phyloP scores from a whole-genome alignment of 352 stramenopile genomes.

The Aphanomyces stellatus region DNA sequence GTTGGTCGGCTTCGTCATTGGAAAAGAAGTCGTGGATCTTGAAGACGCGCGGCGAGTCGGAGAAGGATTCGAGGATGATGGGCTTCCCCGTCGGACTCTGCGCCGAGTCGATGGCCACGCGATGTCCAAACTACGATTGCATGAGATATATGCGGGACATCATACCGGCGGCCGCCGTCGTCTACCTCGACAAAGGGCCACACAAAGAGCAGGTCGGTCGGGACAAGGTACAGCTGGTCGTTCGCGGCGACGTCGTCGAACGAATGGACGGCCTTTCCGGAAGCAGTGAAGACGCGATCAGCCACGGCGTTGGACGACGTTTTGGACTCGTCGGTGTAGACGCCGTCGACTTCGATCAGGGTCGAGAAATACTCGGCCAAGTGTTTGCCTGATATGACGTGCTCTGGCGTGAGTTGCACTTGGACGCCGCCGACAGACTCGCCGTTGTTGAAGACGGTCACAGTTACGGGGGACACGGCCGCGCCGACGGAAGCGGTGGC shows the following conservation, averaged over 20 bases:
- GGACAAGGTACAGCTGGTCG: slow-evolving; percentile 13
- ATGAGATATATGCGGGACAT: no score
- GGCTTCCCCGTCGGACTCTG: slow-evolving; percentile 14
- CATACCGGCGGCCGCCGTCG: no score
- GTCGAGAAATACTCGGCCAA: slow-evolving; percentile 74
- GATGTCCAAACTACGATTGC: slow-evolving; percentile 12
- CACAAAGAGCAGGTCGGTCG: slow-evolving; percentile 8
- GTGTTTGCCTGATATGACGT: slow-evolving; percentile 36
- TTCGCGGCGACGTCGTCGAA: slow-evolving; percentile 1
- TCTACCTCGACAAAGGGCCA: slow-evolving; percentile 20
- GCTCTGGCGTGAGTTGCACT: slow-evolving; percentile 39
- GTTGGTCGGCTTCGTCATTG: slow-evolving; percentile 29
- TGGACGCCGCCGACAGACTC: slow-evolving; percentile 64
- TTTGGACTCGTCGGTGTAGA: slow-evolving; percentile 22
- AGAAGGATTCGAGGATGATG: slow-evolving; percentile 19
- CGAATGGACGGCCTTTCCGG: background rate
- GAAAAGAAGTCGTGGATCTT: slow-evolving; percentile 35
- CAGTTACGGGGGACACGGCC: slow-evolving; percentile 15
- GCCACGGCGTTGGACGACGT: slow-evolving; percentile 25
- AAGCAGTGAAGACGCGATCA: slow-evolving; percentile 12
- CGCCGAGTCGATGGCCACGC: background rate
- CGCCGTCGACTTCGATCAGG: slow-evolving; percentile 55
- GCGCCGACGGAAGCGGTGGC: background rate
- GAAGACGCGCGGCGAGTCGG: slow-evolving; percentile 28
- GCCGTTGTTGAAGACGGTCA: slow-evolving; percentile 72